phyloP scores from a whole-genome alignment of 495 filamentous ascomycete genomes.

The Xylaria acuta region DNA sequence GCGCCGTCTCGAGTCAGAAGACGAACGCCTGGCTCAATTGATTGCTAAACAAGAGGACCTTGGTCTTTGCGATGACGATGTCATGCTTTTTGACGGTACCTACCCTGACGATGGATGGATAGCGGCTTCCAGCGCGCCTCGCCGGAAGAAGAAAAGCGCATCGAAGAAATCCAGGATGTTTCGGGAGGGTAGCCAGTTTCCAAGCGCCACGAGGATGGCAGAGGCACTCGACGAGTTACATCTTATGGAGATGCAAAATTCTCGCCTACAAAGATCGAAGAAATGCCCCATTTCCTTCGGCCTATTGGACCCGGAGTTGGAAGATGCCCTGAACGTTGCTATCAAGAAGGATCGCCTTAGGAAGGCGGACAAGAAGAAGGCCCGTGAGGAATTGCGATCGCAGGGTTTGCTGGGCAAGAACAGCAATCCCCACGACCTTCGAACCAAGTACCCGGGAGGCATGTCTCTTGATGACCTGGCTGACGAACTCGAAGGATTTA shows the following conservation, averaged over 20 bases:
- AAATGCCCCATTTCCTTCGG: constrained; percentile 58
- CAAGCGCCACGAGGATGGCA: constrained; percentile 67
- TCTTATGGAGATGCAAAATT: constrained; percentile 80
- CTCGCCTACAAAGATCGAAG: constrained; percentile 44
- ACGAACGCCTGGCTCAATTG: constrained; percentile 65
- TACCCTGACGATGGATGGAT: constrained; percentile 31
- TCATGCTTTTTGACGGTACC: constrained; percentile 59
- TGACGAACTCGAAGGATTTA: constrained; percentile 72
- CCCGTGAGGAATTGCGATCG: constrained; percentile 77
- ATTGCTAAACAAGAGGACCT: constrained; percentile 72
- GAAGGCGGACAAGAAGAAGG: constrained; percentile 78
- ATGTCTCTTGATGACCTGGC: constrained; percentile 75
- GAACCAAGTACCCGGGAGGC: constrained; percentile 73
- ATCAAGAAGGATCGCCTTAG: constrained; percentile 82
- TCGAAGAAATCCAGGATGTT: constrained; percentile 34
- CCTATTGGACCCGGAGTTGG: constrained; percentile 78
- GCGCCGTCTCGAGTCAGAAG: constrained; percentile 46
- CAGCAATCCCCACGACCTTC: constrained; percentile 66
- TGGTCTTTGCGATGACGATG: constrained; percentile 63
- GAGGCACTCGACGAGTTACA: constrained; percentile 82
- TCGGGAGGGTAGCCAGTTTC: constrained; percentile 50
- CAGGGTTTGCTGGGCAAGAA: constrained; percentile 79
- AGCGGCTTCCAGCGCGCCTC: constrained; percentile 12
- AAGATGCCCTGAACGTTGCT: constrained; percentile 60
- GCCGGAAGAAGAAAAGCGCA: constrained; percentile 35